Percentiles rank a stretch among this genome's conserved stretches.
These are phyloP conservation scores for Eragrostis curvula DNA, from an alignment of 176 grass and related monocot species.

Conservation along the genomic window DNA sequence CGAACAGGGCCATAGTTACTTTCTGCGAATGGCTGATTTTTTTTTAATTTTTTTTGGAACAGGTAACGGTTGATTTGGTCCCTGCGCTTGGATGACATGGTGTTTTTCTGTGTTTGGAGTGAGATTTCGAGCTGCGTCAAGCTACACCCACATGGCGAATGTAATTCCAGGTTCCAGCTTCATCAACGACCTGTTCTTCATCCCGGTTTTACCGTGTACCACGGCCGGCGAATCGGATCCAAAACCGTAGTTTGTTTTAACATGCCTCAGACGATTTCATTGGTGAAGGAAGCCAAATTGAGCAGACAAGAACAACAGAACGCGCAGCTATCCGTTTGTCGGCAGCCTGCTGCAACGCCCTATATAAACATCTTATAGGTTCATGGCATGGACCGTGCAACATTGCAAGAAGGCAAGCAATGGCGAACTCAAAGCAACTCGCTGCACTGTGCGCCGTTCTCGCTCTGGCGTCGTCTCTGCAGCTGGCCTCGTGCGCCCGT, in stretches of 20 bases:
- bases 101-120: background rate
- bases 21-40: background rate
- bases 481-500: background rate
- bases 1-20: too few relatives aligned
- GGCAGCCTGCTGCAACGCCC: background rate
- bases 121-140: background rate
- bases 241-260: background rate
- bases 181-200: background rate
- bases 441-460: background rate
- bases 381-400: background rate
- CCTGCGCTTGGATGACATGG: background rate
- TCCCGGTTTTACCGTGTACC: background rate
- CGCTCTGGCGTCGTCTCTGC: background rate
- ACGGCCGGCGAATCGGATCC: background rate
- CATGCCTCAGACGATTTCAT: background rate
- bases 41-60: too few relatives aligned
- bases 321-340: background rate
- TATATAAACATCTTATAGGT: background rate
- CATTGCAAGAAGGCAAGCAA: background rate
- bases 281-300: background rate
- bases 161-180: background rate
- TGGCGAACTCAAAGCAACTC: background rate
- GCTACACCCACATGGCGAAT: background rate
- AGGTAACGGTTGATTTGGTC: too few relatives aligned
- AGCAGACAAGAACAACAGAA: background rate